Percentiles rank a stretch among this genome's conserved stretches.
phyloP scores from a whole-genome alignment of 345 rosid species.

The Atalantia buxifolia region DNA sequence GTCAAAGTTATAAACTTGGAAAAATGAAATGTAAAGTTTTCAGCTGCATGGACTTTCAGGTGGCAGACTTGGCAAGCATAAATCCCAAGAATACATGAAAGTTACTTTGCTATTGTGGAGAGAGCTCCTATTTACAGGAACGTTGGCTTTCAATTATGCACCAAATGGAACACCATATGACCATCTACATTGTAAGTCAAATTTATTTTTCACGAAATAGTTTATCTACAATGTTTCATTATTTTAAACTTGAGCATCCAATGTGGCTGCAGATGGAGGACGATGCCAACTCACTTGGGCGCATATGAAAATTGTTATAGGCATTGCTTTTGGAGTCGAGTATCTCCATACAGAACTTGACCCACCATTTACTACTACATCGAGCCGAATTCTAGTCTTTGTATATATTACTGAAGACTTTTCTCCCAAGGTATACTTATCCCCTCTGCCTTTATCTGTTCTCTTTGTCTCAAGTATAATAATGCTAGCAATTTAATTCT shows the following conservation, averaged over 20 bases:
- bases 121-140: conserved; percentile 62
- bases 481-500: too few relatives aligned
- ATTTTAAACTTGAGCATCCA: conserved; percentile 10
- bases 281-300: conserved; percentile 78
- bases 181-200: conserved; percentile 82
- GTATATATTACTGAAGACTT: conserved; percentile 93
- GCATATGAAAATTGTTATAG: conserved; percentile 79
- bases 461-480: too few relatives aligned
- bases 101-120: conserved; percentile 83
- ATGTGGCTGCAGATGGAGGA: conserved; percentile 63
- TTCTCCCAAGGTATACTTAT: conserved; percentile 64
- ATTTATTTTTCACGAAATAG: conserved; percentile 3
- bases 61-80: conserved; percentile 53
- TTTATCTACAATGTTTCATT: conserved; percentile 1
- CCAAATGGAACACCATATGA: conserved; percentile 71
- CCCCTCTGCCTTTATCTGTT: too few relatives aligned
- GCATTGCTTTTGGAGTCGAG: conserved; percentile 80
- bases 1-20: not conserved
- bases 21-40: conserved; percentile 3
- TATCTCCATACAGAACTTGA: conserved; percentile 81
- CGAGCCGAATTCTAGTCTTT: conserved; percentile 85
- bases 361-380: conserved; percentile 75
- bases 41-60: conserved; percentile 24
- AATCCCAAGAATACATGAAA: conserved; percentile 79
- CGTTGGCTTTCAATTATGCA: too few relatives aligned